Evolutionary conservation across 164 flowering plant species (phyloP), one percentile per base, ranked within the genome.

Genomic region (Liriodendron chinense): DNA sequence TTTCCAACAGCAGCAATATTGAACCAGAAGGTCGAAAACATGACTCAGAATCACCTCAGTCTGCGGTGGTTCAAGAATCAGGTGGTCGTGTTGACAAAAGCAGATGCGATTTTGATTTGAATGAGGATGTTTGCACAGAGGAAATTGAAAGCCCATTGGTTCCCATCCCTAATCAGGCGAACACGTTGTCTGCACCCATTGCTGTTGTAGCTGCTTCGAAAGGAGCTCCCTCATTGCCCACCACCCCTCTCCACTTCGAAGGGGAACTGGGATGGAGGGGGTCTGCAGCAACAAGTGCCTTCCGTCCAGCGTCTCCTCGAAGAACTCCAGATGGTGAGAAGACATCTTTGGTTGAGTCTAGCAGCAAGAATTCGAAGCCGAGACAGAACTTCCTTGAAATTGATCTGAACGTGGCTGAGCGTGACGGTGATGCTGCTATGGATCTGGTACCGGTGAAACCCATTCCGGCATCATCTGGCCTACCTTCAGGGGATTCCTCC

Each of bases 241-340:
- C 64, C 69, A 75, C 86, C 13, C 92, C 91, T 56, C 75, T 88
- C 56, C 88, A 87, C 77, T 90, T 92, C 81, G 91, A 84, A 78
- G 97, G 95, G 48, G 75, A 88, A 66, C 87, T 82, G 80, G 96
- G 91, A 28, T 93, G 92, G 96, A 92, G 86, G 82, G 92, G 92
- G 7, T 85, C 90, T 79, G 94, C 94, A 56, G 86, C 85, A 53
- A 90, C 92, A 24, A 90, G 94, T 84, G 98, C 96, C 71, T 91
- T 90, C 74, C 93, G 90, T 21, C 93, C 94, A 12, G 92, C 97
- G 70, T 90, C 93, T 62, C 89, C 90, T 81, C 89, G 88, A 67
- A 82, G 82, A 78, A 78, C 78, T 66, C 74, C 83, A 22, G 91
- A 87, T 76, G 78, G 65, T 47, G 82, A 82, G 59, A 78, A 73